Base-by-base conservation (phyloP, 2,329 filamentous ascomycete genomes). In the Pseudogymnoascus sp. region DNA sequence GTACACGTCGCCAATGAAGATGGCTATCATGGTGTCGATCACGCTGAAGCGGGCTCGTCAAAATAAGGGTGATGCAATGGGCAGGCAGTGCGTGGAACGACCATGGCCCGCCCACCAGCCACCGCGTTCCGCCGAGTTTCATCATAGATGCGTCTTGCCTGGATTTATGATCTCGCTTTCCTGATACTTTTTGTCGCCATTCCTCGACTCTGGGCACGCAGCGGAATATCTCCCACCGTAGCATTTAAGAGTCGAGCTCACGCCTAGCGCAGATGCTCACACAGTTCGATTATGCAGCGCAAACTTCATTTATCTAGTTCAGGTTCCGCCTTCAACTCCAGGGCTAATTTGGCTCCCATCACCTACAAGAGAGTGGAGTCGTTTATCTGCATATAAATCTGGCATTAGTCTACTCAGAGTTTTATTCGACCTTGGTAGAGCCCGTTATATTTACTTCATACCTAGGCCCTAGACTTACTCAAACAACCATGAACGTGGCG, bases 311-410 rank as follows among this genome's bases (percentile, higher is more conserved):
- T 28, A 19, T 33, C 6, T 19, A 12, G 28, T 67, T 59, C 62
- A 59, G 61, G 61, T 61, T 61, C 33, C 33, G 64, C 56, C 56
- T 60, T 61, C 31, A 62, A 66, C 65, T 67, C 62, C 62, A 65
- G 62, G 66, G 63, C 63, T 60, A 66, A 67, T 67, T 37, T 67
- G 66, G 63, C 64, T 66, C 64, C 64, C 64, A 33, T 38, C 60
- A 62, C n/a, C 37, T 61, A 63, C 62, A 66, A 53, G 46, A 19
- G 40, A 40, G 53, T 40, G 64, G 35, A 28, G 61, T 53, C 28
- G 59, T 37, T 60, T 56, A 66, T 61, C 60, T 66, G 59, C 66
- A 65, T 35, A 59, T 68, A 65, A 68, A 70, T 70, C 62, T 71
- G 66, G 69, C 62, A 64, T 69, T 69, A 60, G 56, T 65, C 59